These are phyloP conservation scores for Endothia cerciana DNA, from an alignment of 2,329 filamentous ascomycete genomes.

Conservation along the genomic window DNA sequence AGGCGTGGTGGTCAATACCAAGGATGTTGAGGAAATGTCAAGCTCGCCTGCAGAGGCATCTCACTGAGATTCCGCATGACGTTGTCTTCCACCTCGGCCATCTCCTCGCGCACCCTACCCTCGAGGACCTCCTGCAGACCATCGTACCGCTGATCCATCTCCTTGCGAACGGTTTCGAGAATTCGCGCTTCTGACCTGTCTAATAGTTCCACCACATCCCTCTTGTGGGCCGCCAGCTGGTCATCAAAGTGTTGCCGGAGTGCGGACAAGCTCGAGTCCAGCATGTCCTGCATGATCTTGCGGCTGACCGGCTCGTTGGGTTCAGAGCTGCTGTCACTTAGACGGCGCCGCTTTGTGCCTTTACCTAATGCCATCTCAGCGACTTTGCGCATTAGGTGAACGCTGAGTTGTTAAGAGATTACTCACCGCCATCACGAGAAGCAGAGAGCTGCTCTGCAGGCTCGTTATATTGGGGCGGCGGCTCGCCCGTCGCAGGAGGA, in stretches of 20 bases:
- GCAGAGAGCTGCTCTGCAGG: neutral
- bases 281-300: constrained; percentile 3
- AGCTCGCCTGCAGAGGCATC: constrained; percentile 15
- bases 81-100: constrained; percentile 18
- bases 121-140: constrained; percentile 6
- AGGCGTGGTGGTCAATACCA: constrained; percentile 16
- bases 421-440: neutral
- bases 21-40: constrained; percentile 22
- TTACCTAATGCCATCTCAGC: neutral
- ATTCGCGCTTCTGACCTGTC: constrained; percentile 13
- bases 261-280: constrained; percentile 6
- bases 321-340: constrained; percentile 2
- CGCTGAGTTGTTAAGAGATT: neutral
- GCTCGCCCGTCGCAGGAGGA: constrained; percentile 3
- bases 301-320: neutral
- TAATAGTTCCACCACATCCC: constrained; percentile 12
- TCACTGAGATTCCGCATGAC: constrained; percentile 24
- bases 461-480: constrained; percentile 18
- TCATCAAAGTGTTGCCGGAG: constrained; percentile 17
- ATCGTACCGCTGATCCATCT: constrained; percentile 13
- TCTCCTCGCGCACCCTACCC: constrained; percentile 6
- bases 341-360: constrained; percentile 20
- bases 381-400: neutral
- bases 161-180: neutral
- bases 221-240: constrained; percentile 7